Evolutionary conservation across 192 early-diverging fungal genomes (phyloP).

Genomic region (Lobulomyces angularis): DNA sequence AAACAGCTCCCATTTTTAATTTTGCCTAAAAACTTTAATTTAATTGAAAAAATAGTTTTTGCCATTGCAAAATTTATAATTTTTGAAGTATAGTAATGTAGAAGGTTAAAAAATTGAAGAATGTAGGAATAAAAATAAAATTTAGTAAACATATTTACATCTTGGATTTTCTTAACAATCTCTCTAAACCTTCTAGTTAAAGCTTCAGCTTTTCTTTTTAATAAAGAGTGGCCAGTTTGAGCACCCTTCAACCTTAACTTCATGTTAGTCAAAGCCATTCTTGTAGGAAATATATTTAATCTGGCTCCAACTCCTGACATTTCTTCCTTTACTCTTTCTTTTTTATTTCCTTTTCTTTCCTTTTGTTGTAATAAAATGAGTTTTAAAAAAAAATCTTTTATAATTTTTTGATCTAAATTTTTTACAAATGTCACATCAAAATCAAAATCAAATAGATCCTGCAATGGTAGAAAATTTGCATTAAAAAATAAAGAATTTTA

Average conservation of each 20-base stretch:
- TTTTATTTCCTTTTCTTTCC: no score
- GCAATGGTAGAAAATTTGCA: no score
- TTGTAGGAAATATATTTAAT: slow-evolving; percentile 87
- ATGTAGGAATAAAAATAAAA: background rate
- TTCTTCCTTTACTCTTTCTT: no score
- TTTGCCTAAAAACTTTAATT: slow-evolving; percentile 58
- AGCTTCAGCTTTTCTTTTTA: slow-evolving; percentile 97
- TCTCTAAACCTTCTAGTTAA: slow-evolving; percentile 86
- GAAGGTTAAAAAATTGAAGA: slow-evolving; percentile 2
- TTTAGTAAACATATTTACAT: slow-evolving; percentile 39
- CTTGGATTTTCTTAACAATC: slow-evolving; percentile 94
- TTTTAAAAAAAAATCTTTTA: no score
- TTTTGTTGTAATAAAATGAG: no score
- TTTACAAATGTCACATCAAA: no score
- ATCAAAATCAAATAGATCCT: no score
- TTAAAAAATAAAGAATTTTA: no score
- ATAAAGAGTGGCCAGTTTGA: slow-evolving; percentile 90
- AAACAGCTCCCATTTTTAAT: slow-evolving; percentile 94
- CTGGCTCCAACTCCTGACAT: slow-evolving; percentile 32
- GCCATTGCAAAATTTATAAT: background rate
- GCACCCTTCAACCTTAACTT: slow-evolving; percentile 94
- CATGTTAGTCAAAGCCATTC: slow-evolving; percentile 92
- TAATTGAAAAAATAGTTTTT: background rate
- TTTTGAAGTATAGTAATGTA: no score
- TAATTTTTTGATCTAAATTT: no score